Evolutionary conservation across 2,329 filamentous ascomycete species (phyloP), one percentile per base, ranked within the genome.

Genomic region (Botrytis cinerea): DNA sequence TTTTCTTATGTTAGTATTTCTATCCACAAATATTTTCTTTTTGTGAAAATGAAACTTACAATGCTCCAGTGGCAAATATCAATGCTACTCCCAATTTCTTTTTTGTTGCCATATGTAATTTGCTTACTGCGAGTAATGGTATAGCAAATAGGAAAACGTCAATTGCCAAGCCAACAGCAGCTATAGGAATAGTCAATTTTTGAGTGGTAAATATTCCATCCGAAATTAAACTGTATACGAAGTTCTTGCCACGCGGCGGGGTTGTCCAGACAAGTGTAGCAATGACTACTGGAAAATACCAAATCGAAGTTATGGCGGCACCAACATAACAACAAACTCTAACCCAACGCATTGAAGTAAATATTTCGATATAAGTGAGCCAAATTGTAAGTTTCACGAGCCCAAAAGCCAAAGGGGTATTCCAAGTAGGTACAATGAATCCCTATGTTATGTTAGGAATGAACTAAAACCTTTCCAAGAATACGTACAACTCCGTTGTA

Each of bases 321-420:
- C 57, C 57, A 38, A 60, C 22, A 22, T 35, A 60, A 38, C 57
- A 60, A 35, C 16, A 22, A 12, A 35, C 35, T 38, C 28, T 60
- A 20, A 60, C 57, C 57, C 57, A 60, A 60, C 57, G 32, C 57
- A 60, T 60, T 1, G 57, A 32, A 8, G 57, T 12, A 7, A 60
- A 60, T 38, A 60, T 60, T 60, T 60, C 57, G 32, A 60, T 60
- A 4, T 60, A 60, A 12, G 57, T 60, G 57, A 60, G 57, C 57
- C 28, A 60, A 35, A 60, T 60, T 35, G 57, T 60, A 35, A 60
- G 57, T 38, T 60, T 60, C 14, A 32, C 32, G 8, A 60, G 32
- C 3, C 57, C 57, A 22, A 60, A 35, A 22, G 57, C 57, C 28
- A 60, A 35, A 22, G 57, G 57, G 20, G 18, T 60, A 6, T 22